Percentiles rank a stretch among this genome's conserved stretches.
Evolutionary conservation across 371 early-diverging fungal genomes (phyloP).

Genomic region (Saksenaea oblongispora): DNA sequence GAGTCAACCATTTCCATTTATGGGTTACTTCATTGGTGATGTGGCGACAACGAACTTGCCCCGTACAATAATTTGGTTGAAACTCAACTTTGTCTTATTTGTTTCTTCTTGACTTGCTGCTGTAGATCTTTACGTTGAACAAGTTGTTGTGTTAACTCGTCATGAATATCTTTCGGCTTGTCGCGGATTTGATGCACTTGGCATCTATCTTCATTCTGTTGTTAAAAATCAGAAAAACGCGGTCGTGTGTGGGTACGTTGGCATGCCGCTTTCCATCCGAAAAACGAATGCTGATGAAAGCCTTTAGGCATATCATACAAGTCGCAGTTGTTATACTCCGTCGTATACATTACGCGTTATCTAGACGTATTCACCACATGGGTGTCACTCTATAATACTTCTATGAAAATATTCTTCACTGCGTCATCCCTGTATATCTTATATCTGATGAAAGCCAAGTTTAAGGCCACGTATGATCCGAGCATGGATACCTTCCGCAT

Average conservation of each 20-base stretch:
- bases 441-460: conserved; percentile 88
- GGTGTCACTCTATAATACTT: conserved; percentile 88
- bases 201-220: conserved; percentile 92
- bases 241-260: conserved; percentile 82
- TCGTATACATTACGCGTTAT: conserved; percentile 97
- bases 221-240: conserved; percentile 83
- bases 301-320: conserved; percentile 95
- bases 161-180: conserved; percentile 92
- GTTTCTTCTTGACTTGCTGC: not conserved
- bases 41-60: too few species aligned
- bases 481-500: conserved; percentile 89
- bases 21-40: too few species aligned
- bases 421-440: conserved; percentile 83
- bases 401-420: conserved; percentile 97
- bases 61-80: too few species aligned
- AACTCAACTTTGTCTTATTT: not conserved
- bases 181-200: conserved; percentile 94
- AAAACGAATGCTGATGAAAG: not conserved
- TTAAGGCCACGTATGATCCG: conserved; percentile 91
- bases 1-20: too few species aligned
- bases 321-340: conserved; percentile 92
- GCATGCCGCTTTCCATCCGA: not conserved
- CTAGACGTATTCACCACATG: conserved; percentile 84
- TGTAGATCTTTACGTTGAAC: too few species aligned
- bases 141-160: not conserved